Evolutionary conservation across 352 stramenopile species (phyloP).

Genomic region (Pythium folliculosum): DNA sequence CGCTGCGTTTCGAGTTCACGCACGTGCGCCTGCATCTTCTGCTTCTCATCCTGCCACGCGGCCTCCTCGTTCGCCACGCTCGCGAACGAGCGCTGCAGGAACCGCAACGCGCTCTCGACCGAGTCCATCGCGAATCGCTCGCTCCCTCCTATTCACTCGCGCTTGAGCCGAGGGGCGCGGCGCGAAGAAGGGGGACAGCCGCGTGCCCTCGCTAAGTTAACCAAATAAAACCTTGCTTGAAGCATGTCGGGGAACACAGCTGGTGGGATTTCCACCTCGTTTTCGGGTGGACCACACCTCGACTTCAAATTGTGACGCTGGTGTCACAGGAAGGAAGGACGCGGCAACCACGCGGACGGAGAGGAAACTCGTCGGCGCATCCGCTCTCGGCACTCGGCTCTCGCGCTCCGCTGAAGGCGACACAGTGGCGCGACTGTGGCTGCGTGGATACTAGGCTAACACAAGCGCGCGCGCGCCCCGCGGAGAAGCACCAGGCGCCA

Average conservation of each 20-base stretch:
- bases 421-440: not conserved
- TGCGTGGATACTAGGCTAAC: not conserved
- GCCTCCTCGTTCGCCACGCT: constrained; percentile 77
- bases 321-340: constrained; percentile 12
- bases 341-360: not conserved
- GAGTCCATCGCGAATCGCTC: constrained; percentile 59
- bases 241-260: not conserved
- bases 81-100: constrained; percentile 82
- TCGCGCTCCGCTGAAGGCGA: not conserved
- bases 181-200: not conserved
- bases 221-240: constrained; percentile 30
- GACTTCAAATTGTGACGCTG: not conserved
- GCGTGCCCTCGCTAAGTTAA: constrained; percentile 17
- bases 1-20: constrained; percentile 78
- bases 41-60: constrained; percentile 76
- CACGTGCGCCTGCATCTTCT: constrained; percentile 72
- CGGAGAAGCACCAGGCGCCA: constrained; percentile 20
- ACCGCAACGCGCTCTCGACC: constrained; percentile 84
- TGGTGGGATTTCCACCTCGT: constrained; percentile 23
- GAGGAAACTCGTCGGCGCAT: not conserved
- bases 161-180: constrained; percentile 13
- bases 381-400: not conserved
- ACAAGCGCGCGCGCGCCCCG: not conserved
- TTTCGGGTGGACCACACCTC: constrained; percentile 23
- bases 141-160: not conserved